Percentiles rank a stretch among this genome's conserved stretches.
phyloP scores from a whole-genome alignment of 768 basidiomycete species.

The Rhodotorula graminis region DNA sequence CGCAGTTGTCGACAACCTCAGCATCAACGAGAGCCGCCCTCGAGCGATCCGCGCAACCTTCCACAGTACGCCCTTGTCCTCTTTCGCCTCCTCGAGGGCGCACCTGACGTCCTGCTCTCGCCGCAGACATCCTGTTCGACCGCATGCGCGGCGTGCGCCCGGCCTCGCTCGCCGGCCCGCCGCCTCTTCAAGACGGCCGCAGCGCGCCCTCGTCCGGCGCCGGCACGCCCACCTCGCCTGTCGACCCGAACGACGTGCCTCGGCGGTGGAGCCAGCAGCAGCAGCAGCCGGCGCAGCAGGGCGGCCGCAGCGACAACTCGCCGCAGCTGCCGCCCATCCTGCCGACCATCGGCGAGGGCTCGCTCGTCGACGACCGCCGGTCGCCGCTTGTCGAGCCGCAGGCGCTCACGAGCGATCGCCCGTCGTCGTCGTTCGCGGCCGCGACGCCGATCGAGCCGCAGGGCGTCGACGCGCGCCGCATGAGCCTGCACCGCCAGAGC shows the following conservation, averaged over 20 bases:
- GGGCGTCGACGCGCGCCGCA: background rate
- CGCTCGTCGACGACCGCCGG: conserved; percentile 1
- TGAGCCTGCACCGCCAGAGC: conserved; percentile 6
- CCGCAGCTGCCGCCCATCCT: conserved; percentile 21
- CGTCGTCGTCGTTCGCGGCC: background rate
- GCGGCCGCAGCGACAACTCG: background rate
- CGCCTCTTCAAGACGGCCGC: background rate
- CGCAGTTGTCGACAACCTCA: conserved; percentile 34
- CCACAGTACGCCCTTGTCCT: conserved; percentile 24
- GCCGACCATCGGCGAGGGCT: conserved; percentile 31
- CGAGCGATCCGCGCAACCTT: conserved; percentile 35
- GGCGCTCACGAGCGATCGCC: background rate
- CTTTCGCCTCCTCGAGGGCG: background rate
- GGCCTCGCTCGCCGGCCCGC: background rate
- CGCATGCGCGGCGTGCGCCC: conserved; percentile 34
- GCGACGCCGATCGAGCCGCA: background rate
- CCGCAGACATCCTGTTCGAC: conserved; percentile 37
- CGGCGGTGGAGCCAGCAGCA: conserved; percentile 9
- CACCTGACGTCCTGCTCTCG: background rate
- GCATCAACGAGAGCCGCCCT: conserved; percentile 34
- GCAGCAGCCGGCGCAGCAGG: background rate
- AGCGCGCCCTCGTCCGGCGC: background rate
- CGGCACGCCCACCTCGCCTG: conserved; percentile 11
- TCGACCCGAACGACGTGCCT: conserved; percentile 1
- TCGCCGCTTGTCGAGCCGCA: background rate